Percentiles rank a stretch among this genome's conserved stretches.
Conservation (phyloP, 176 grass and related monocot genomes). For the Triticum urartu region DNA sequence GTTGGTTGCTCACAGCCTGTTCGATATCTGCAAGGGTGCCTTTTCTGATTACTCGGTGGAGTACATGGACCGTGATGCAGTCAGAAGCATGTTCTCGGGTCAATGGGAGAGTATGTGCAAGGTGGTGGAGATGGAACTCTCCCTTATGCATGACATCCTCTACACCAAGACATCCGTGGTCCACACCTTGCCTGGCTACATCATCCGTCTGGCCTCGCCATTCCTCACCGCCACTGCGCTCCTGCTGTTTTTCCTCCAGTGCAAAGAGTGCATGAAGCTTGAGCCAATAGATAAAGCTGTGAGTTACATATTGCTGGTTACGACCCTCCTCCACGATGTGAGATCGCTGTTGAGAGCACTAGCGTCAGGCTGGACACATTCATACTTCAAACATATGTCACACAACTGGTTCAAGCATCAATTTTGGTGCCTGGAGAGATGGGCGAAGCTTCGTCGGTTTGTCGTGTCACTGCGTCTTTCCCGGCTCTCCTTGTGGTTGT, state of each 20-base stretch:
- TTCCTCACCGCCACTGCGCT: background rate
- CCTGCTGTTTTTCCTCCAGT: background rate
- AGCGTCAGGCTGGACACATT: background rate
- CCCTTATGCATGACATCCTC: no score
- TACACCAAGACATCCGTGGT: no score
- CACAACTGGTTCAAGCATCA: no score
- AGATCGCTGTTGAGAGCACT: background rate
- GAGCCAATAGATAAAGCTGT: no score
- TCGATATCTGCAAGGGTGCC: background rate
- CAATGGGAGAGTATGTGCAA: no score
- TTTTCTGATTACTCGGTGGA: background rate
- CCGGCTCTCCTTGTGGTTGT: no score
- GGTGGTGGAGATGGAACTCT: no score
- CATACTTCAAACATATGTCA: background rate
- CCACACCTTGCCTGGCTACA: no score
- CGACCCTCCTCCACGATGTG: background rate
- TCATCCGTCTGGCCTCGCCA: background rate
- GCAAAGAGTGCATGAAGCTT: background rate
- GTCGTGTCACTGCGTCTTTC: background rate
- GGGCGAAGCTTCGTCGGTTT: no score
- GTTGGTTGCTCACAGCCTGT: slow-evolving; percentile 6
- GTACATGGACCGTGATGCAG: background rate
- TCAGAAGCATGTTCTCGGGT: background rate
- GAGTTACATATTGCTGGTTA: slow-evolving; percentile 29
- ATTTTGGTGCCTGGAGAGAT: no score